Conservation (phyloP, 352 stramenopile genomes). For the Globisporangium takayamanum region DNA sequence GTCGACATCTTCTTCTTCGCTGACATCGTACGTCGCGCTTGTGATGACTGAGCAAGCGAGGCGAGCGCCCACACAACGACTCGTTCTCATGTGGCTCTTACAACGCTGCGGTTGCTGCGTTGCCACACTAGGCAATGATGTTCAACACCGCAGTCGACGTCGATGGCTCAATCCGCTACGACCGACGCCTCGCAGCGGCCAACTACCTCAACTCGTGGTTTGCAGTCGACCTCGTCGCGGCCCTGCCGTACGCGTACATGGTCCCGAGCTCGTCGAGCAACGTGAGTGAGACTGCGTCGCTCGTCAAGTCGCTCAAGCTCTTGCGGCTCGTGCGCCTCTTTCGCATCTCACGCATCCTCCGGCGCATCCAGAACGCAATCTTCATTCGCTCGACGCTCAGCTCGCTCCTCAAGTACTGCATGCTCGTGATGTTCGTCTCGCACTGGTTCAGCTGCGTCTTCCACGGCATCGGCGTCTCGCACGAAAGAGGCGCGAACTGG, state of each 20-base stretch:
- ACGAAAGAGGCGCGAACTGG: constrained; percentile 16
- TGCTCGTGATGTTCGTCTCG: constrained; percentile 73
- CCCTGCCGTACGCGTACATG: constrained; percentile 38
- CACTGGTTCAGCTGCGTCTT: constrained; percentile 61
- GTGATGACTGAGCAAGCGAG: background rate
- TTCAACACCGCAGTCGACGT: constrained; percentile 54
- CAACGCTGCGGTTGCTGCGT: no score
- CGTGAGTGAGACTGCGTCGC: background rate
- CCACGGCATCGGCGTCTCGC: constrained; percentile 10
- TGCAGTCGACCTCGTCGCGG: constrained; percentile 35
- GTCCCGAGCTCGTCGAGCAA: constrained; percentile 15
- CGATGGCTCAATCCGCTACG: constrained; percentile 42
- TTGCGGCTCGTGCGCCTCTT: constrained; percentile 35
- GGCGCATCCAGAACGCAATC: constrained; percentile 37
- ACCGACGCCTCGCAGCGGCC: constrained; percentile 25
- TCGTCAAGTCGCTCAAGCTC: constrained; percentile 50
- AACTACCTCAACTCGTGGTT: constrained; percentile 49
- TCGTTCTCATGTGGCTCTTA: no score
- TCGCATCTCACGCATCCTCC: constrained; percentile 62
- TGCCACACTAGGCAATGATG: constrained; percentile 24
- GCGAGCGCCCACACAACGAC: no score
- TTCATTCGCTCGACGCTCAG: constrained; percentile 70
- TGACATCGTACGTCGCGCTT: constrained; percentile 42
- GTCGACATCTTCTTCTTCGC: constrained; percentile 56
- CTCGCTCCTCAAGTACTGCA: constrained; percentile 72